Conservation (phyloP, 768 basidiomycete genomes). For the Kwoniella heveanensis region DNA sequence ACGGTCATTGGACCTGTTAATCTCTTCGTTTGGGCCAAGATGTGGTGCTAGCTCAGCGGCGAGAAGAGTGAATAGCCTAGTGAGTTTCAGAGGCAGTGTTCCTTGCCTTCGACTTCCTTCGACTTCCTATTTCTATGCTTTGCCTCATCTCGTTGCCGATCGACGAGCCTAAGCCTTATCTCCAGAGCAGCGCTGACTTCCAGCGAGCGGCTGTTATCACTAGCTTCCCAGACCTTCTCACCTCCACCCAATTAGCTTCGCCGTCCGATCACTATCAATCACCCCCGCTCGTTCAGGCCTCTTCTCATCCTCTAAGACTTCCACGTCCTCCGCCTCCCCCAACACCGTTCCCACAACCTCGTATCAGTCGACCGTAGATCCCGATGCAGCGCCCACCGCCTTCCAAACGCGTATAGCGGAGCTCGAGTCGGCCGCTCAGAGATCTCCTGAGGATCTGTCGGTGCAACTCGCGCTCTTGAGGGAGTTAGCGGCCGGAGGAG, state of each 20-base stretch:
- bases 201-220: no score
- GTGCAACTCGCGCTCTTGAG: conserved; percentile 43
- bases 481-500: conserved; percentile 41
- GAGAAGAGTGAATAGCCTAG: not conserved
- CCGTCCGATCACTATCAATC: conserved; percentile 7
- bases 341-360: not conserved
- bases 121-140: no score
- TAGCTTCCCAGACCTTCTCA: not conserved
- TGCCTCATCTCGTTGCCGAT: no score
- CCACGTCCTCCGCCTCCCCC: conserved; percentile 1
- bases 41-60: not conserved
- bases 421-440: conserved; percentile 46
- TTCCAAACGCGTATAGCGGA: conserved; percentile 47
- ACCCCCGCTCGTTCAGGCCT: not conserved
- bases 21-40: not conserved
- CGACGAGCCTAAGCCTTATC: no score
- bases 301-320: conserved; percentile 7
- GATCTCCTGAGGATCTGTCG: conserved; percentile 26
- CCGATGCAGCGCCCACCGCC: conserved; percentile 32
- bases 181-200: no score
- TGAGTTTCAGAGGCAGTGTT: no score
- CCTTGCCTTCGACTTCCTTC: no score
- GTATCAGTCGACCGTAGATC: conserved; percentile 1
- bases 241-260: not conserved
- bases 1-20: not conserved